Conservation (phyloP, 202 grass and related monocot genomes). For the Schoenoplectus triqueter region DNA sequence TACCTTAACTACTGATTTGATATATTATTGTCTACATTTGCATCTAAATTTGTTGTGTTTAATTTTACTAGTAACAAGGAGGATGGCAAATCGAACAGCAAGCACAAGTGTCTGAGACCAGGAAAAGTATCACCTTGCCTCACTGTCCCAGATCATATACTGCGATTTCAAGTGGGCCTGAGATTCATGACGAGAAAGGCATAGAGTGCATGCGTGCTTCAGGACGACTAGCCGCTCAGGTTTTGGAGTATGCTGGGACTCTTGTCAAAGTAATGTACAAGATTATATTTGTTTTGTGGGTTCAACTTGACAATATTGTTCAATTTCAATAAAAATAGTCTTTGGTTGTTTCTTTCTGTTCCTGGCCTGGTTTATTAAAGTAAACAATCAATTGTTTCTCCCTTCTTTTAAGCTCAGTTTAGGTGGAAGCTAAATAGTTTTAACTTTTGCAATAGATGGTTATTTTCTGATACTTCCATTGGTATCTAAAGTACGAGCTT, state of each 20-base stretch:
- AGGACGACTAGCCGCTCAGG: slow-evolving; percentile 88
- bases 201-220: slow-evolving; percentile 91
- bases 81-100: slow-evolving; percentile 54
- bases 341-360: background rate
- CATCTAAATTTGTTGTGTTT: slow-evolving; percentile 11
- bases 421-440: background rate
- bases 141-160: slow-evolving; percentile 81
- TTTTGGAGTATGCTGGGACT: slow-evolving; percentile 79
- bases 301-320: background rate
- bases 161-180: slow-evolving; percentile 53
- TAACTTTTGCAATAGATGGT: background rate
- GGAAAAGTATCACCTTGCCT: slow-evolving; percentile 87
- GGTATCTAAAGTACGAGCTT: background rate
- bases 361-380: background rate
- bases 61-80: slow-evolving; percentile 50
- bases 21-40: background rate
- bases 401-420: background rate
- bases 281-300: background rate
- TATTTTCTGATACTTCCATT: background rate
- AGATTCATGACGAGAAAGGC: slow-evolving; percentile 86
- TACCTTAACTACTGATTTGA: slow-evolving; percentile 1
- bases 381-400: background rate
- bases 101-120: slow-evolving; percentile 61
- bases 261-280: slow-evolving; percentile 76
- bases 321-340: background rate